A percentile compares a stretch with the other conserved stretches of the same genome.
Conservation (phyloP, 345 rosid genomes). For the Populus ilicifolia region DNA sequence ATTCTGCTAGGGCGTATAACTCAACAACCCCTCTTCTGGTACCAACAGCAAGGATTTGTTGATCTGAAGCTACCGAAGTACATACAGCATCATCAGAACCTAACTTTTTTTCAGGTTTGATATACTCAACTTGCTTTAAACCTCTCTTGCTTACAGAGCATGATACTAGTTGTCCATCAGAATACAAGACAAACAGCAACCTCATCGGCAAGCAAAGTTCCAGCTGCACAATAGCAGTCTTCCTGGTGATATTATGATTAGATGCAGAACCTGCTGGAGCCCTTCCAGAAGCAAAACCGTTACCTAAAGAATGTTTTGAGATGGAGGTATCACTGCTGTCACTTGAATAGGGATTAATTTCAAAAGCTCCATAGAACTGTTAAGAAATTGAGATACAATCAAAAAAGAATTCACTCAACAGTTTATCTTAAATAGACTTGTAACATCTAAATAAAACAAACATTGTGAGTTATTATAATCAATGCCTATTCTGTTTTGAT, state of each 20-base stretch:
- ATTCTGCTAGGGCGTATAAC: conserved; percentile 70
- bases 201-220: conserved; percentile 68
- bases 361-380: conserved; percentile 82
- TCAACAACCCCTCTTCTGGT: conserved; percentile 86
- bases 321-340: conserved; percentile 35
- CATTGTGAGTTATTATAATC: neutral
- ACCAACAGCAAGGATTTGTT: conserved; percentile 93
- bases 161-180: conserved; percentile 66
- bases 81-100: conserved; percentile 83
- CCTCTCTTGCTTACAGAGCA: conserved; percentile 91
- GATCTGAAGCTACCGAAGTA: conserved; percentile 77
- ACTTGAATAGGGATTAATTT: conserved; percentile 34
- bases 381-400: conserved; percentile 13
- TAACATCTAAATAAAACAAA: neutral
- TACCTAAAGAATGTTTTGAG: conserved; percentile 38
- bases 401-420: neutral
- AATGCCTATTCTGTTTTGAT: neutral
- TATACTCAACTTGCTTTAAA: conserved; percentile 58
- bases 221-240: conserved; percentile 53
- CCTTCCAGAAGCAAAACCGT: conserved; percentile 51
- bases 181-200: conserved; percentile 65
- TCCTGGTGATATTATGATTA: conserved; percentile 30
- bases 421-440: conserved; percentile 3
- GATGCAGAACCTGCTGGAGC: conserved; percentile 30
- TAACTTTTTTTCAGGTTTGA: conserved; percentile 63